Evolutionary conservation across 768 basidiomycete species (phyloP).

Genomic region (Suillus bovinus): DNA sequence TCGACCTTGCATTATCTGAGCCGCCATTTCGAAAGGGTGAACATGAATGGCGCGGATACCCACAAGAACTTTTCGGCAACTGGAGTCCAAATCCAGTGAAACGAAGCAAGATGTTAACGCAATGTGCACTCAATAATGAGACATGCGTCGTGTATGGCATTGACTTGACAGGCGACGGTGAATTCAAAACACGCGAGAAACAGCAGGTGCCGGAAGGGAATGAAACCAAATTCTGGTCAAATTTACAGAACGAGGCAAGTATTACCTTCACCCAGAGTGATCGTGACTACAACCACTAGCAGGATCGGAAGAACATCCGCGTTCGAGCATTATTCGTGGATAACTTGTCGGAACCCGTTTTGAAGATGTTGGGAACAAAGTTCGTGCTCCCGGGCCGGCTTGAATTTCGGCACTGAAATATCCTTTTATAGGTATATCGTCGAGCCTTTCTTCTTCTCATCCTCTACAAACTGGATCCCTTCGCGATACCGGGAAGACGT

Average conservation of each 20-base stretch:
- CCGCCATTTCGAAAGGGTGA: neutral
- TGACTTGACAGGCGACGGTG: neutral
- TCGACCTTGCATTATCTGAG: constrained; percentile 19
- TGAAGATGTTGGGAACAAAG: constrained; percentile 38
- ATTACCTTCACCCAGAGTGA: no score
- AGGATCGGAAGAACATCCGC: constrained; percentile 35
- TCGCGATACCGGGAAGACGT: constrained; percentile 54
- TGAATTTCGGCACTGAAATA: neutral
- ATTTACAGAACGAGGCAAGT: constrained; percentile 27
- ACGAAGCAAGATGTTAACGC: constrained; percentile 32
- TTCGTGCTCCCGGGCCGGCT: constrained; percentile 8
- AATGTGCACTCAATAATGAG: neutral
- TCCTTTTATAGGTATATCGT: constrained; percentile 30
- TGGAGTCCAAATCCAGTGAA: constrained; percentile 49
- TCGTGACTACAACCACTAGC: no score
- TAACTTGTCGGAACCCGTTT: constrained; percentile 16
- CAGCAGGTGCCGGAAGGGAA: neutral
- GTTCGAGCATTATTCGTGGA: constrained; percentile 9
- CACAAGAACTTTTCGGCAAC: constrained; percentile 54
- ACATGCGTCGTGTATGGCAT: neutral
- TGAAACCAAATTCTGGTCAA: constrained; percentile 25
- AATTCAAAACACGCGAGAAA: constrained; percentile 17
- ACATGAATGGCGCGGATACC: constrained; percentile 40
- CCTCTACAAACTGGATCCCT: constrained; percentile 55
- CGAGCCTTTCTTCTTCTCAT: constrained; percentile 40